Percentiles rank a stretch among this genome's conserved stretches.
Evolutionary conservation across 192 early-diverging fungal species (phyloP).

Genomic region (Coemansia sp.): DNA sequence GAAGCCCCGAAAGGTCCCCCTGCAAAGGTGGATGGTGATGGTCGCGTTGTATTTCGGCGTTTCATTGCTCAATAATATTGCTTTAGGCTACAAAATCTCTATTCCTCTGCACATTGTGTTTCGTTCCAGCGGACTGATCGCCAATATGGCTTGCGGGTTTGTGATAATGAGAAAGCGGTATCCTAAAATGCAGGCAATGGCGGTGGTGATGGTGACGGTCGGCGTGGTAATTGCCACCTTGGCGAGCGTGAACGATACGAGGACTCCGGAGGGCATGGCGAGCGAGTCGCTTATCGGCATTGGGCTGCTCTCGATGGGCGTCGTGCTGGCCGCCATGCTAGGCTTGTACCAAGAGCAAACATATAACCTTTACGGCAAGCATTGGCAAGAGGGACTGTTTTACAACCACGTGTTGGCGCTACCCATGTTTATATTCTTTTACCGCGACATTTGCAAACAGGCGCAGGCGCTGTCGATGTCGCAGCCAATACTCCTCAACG

Average conservation of each 20-base stretch:
- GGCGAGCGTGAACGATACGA: conserved; percentile 13
- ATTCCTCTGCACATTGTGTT: conserved; percentile 93
- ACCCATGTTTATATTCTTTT: conserved; percentile 76
- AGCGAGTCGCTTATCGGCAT: conserved; percentile 68
- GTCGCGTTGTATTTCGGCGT: conserved; percentile 76
- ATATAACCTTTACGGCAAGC: conserved; percentile 70
- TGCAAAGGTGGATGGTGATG: conserved; percentile 67
- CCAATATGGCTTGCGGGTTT: conserved; percentile 77
- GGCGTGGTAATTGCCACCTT: conserved; percentile 74
- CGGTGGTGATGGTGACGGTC: conserved; percentile 72
- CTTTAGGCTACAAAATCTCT: conserved; percentile 75
- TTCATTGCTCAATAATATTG: conserved; percentile 80
- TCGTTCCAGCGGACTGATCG: conserved; percentile 75
- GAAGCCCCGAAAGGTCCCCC: conserved; percentile 62
- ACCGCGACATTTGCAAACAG: conserved; percentile 62
- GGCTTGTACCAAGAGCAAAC: conserved; percentile 82
- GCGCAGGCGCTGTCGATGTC: conserved; percentile 48
- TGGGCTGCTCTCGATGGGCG: conserved; percentile 62
- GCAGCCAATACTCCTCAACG: conserved; percentile 14
- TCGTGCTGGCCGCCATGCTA: conserved; percentile 75
- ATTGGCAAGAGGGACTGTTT: conserved; percentile 89
- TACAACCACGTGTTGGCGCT: conserved; percentile 81
- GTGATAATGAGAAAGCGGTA: conserved; percentile 63
- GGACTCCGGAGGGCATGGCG: background rate
- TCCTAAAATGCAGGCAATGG: conserved; percentile 47